Base-by-base conservation (phyloP, 2,329 filamentous ascomycete genomes). In the Ceratocystis cacaofunesta region DNA sequence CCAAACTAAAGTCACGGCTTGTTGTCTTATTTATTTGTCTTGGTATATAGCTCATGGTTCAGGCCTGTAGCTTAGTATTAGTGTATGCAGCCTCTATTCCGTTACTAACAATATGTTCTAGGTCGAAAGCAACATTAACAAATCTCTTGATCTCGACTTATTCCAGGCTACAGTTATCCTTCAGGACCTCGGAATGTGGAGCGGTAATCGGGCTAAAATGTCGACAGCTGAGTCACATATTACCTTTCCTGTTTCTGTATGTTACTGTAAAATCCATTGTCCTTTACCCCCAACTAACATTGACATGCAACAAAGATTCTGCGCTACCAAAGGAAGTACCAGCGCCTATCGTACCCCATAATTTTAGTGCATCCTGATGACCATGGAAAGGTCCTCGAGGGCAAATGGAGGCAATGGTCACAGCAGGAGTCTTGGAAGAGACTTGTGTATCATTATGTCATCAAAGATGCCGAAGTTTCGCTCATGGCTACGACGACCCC, bases 381-480 rank as follows among this genome's bases (percentile, higher is more conserved):
- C 65, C 76, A 81, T 25, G 83, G 81, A 1, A 72, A 81, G 19
- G 74, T 74, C 1, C 74, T 90, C 0, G 80, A 87, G 66, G 74
- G 77, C 2, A 89, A 88, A 70, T 90, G 87, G 87, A 78, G 75
- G 65, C 73, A 74, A 28, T 90, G 86, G 86, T 78, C 82, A 15
- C 77, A 82, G 60, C 76, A 82, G 67, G 86, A 89, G 70, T 84
- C 82, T 2, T 87, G 83, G 75, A 87, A 88, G 71, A 80, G 81
- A 44, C 80, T 90, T 1, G 82, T 83, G 2, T 85, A 87, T 67
- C 84, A 86, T 70, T 75, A 82, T 15, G 87, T 87, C 69, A 73
- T 86, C 4, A 80, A 85, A 66, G 87, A 90, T 70, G 78, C 84
- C 0, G 84, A 88, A 68, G 79, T 82, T 3, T 88, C 87, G 1